Evolutionary conservation across 805 yeast genomes (phyloP).

Genomic region (Yamadazyma nakazawae): DNA sequence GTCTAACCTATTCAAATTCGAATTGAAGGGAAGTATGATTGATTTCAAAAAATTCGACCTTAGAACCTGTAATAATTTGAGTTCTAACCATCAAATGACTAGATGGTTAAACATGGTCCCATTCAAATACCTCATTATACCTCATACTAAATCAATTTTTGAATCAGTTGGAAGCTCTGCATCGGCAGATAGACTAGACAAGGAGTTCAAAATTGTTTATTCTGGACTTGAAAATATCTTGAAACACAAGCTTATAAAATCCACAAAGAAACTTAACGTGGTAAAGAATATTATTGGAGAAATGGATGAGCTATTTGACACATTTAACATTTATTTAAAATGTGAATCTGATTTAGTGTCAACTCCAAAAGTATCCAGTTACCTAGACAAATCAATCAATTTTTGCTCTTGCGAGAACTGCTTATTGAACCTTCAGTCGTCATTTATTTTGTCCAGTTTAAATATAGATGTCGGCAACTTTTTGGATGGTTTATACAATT

Average conservation of each 20-base stretch:
- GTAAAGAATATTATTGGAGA: background rate
- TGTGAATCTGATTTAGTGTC: slow-evolving; percentile 1
- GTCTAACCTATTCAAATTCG: slow-evolving; percentile 13
- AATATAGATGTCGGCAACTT: slow-evolving; percentile 15
- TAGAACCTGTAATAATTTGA: slow-evolving; percentile 20
- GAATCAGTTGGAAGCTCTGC: background rate
- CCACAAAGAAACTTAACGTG: background rate
- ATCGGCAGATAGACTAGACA: background rate
- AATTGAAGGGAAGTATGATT: slow-evolving; percentile 26
- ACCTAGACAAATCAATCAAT: background rate
- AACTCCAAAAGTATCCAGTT: slow-evolving; percentile 1
- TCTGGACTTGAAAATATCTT: slow-evolving; percentile 4
- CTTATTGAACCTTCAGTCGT: slow-evolving; percentile 34
- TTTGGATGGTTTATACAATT: background rate
- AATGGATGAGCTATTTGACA: slow-evolving; percentile 1
- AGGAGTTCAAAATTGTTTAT: slow-evolving; percentile 1
- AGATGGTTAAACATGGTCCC: slow-evolving; percentile 41
- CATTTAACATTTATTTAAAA: background rate
- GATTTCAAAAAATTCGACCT: slow-evolving; percentile 38
- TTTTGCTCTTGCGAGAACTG: slow-evolving; percentile 16
- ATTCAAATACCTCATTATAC: background rate
- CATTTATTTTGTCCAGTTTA: slow-evolving; percentile 34
- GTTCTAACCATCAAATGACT: slow-evolving; percentile 25
- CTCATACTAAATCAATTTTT: slow-evolving; percentile 6
- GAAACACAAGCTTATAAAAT: background rate